These are phyloP conservation scores for Pilasporangium apinafurcum DNA, from an alignment of 352 stramenopile species.

Conservation along the genomic window DNA sequence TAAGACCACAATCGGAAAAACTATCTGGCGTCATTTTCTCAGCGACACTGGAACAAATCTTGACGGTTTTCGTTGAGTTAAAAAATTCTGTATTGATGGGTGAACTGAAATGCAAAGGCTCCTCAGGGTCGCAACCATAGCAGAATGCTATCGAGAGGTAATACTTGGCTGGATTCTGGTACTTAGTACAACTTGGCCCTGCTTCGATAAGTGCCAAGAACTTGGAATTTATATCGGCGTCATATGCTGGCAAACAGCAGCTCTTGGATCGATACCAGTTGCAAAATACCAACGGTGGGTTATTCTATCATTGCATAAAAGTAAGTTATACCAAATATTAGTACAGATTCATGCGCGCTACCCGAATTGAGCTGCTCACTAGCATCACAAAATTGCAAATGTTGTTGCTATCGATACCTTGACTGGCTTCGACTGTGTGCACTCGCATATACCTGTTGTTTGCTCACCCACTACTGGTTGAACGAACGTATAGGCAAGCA, in stretches of 20 bases:
- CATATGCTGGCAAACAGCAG: conserved; percentile 63
- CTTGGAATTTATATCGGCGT: conserved; percentile 51
- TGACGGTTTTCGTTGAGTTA: conserved; percentile 39
- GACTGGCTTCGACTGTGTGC: conserved; percentile 1
- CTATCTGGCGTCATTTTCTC: conserved; percentile 30
- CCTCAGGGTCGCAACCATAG: conserved; percentile 32
- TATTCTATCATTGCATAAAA: too few relatives aligned
- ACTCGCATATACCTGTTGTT: neutral
- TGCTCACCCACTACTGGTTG: too few relatives aligned
- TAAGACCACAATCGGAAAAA: conserved; percentile 62
- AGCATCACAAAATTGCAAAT: too few relatives aligned
- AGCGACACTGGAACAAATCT: conserved; percentile 57
- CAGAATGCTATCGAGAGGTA: conserved; percentile 39
- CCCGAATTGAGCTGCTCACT: too few relatives aligned
- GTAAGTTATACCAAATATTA: too few relatives aligned
- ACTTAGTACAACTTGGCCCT: conserved; percentile 59
- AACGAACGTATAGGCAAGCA: too few relatives aligned
- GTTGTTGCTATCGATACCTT: conserved; percentile 2
- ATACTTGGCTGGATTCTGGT: conserved; percentile 56
- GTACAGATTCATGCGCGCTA: too few relatives aligned
- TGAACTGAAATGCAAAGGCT: conserved; percentile 26
- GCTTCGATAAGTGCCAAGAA: conserved; percentile 61
- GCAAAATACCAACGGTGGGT: conserved; percentile 61
- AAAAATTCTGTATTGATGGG: conserved; percentile 58
- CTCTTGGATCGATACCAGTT: conserved; percentile 59